phyloP scores from a whole-genome alignment of 2,329 filamentous ascomycete genomes.

The Aurifilum marmelostoma region DNA sequence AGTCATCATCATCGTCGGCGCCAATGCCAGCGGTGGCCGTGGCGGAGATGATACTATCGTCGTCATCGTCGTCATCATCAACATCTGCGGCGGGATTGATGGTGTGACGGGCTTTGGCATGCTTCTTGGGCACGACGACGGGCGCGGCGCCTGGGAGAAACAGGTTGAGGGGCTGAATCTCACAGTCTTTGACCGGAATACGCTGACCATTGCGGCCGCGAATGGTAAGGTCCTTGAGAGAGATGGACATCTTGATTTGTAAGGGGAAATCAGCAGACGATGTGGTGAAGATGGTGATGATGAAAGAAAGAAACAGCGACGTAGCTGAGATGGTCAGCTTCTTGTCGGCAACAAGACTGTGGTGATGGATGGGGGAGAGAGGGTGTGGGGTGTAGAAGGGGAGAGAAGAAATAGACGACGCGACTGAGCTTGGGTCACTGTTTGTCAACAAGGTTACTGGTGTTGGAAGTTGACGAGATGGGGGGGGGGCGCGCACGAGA shows the following conservation, averaged over 20 bases:
- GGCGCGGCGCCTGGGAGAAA: constrained; percentile 25
- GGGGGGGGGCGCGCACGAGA: not conserved
- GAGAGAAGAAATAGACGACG: not conserved
- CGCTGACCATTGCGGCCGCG: constrained; percentile 16
- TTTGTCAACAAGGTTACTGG: not conserved
- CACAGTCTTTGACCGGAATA: constrained; percentile 19
- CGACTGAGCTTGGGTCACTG: not conserved
- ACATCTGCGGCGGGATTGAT: not conserved
- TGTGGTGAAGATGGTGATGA: not conserved
- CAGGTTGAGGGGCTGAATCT: constrained; percentile 26
- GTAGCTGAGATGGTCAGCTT: not conserved
- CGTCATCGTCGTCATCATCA: not conserved
- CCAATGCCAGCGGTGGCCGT: constrained; percentile 14
- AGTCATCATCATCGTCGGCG: constrained; percentile 10
- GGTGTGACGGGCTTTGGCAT: not conserved
- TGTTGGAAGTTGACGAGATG: not conserved
- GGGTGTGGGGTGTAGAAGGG: not conserved
- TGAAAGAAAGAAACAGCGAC: not conserved
- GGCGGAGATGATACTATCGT: not conserved
- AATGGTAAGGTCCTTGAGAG: constrained; percentile 8
- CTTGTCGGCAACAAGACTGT: not conserved
- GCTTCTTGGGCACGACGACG: constrained; percentile 24
- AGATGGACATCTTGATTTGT: constrained; percentile 11
- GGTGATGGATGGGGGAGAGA: not conserved
- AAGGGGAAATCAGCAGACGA: not conserved